phyloP scores from a whole-genome alignment of 2,329 filamentous ascomycete species.

The Chaetothyriales sp. region DNA sequence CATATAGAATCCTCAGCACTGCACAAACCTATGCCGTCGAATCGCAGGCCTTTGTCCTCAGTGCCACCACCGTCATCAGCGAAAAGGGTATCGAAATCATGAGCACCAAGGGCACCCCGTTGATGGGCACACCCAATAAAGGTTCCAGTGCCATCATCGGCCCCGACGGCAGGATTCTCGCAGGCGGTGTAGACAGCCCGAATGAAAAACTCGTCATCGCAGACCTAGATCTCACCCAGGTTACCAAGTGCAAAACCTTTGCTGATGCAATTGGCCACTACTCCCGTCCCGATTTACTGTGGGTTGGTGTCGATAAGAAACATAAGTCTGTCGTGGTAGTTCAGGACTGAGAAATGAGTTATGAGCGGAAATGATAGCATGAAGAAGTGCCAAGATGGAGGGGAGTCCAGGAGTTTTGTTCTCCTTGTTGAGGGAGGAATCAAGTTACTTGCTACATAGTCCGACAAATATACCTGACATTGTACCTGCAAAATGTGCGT shows the following conservation, averaged over 20 bases:
- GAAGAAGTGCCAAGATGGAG: no score
- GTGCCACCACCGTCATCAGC: conserved; percentile 36
- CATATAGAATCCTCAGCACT: neutral
- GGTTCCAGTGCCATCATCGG: conserved; percentile 37
- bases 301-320: conserved; percentile 26
- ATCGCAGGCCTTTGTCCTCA: conserved; percentile 41
- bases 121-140: conserved; percentile 30
- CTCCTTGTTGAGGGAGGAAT: no score
- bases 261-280: conserved; percentile 38
- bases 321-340: conserved; percentile 2
- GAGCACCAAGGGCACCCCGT: conserved; percentile 27
- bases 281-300: conserved; percentile 37
- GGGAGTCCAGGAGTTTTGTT: no score
- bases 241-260: conserved; percentile 29
- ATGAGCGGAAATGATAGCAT: neutral
- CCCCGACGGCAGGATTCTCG: conserved; percentile 37
- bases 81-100: conserved; percentile 32
- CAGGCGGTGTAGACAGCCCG: conserved; percentile 22
- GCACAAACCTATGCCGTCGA: conserved; percentile 44
- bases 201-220: conserved; percentile 37
- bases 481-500: no score
- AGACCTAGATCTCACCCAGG: conserved; percentile 32
- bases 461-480: no score
- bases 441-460: no score
- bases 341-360: neutral